Conservation (phyloP, 2,329 filamentous ascomycete species). For the Aspergillus fumigatus region DNA sequence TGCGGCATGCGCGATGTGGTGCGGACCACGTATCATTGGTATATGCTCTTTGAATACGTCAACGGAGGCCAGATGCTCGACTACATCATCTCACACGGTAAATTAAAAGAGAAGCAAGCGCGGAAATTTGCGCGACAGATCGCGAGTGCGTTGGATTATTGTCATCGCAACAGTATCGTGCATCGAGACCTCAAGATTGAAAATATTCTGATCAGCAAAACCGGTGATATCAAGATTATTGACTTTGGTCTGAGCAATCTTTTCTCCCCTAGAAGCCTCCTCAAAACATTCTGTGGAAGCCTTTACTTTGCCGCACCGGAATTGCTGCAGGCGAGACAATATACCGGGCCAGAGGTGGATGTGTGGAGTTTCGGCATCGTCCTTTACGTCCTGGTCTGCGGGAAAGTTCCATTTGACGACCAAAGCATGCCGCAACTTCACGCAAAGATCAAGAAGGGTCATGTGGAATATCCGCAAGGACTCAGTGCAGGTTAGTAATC, state of each 20-base stretch:
- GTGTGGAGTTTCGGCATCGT: constrained; percentile 99
- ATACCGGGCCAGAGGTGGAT: constrained; percentile 94
- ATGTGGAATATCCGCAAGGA: constrained; percentile 94
- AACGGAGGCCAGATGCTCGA: constrained; percentile 99
- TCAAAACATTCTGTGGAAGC: constrained; percentile 97
- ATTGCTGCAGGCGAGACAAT: constrained; percentile 85
- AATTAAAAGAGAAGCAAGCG: constrained; percentile 96
- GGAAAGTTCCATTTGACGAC: constrained; percentile 97
- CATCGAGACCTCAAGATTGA: constrained; percentile 98
- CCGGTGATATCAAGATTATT: constrained; percentile 98
- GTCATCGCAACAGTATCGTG: constrained; percentile 95
- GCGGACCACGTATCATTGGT: constrained; percentile 97
- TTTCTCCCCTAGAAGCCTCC: constrained; percentile 75
- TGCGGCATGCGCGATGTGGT: constrained; percentile 94
- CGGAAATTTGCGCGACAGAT: constrained; percentile 97
- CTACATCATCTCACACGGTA: constrained; percentile 97
- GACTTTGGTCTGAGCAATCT: constrained; percentile 97
- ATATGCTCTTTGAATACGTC: constrained; percentile 99
- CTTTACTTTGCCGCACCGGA: constrained; percentile 97
- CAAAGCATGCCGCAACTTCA: constrained; percentile 98
- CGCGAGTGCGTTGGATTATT: constrained; percentile 93
- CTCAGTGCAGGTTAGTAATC: constrained; percentile 70
- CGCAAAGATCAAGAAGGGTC: constrained; percentile 96
- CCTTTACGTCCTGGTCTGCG: constrained; percentile 92
- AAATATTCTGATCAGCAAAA: constrained; percentile 98